Evolutionary conservation across 495 filamentous ascomycete genomes (phyloP), one percentile per base, ranked within the genome.

Genomic region (Endocarpon pusillum): DNA sequence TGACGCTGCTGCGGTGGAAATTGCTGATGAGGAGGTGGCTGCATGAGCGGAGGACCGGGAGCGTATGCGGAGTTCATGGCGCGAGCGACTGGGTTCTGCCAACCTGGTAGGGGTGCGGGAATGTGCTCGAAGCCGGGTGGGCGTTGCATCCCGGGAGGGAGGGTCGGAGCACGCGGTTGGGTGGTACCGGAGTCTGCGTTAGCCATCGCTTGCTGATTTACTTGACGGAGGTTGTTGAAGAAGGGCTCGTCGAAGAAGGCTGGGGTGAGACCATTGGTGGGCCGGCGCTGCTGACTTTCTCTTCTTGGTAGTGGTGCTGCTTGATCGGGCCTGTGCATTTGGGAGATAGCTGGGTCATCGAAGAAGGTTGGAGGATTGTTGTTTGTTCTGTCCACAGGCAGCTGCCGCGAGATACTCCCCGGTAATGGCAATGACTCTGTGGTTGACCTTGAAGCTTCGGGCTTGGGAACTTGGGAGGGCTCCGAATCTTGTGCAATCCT

Each of bases 141-240:
- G 52, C 56, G 1, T 45, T 46, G 55, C 61, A 62, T 32, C 55
- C 55, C 1, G 53, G 60, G 32, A 14, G 28, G 5, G 12, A 68
- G 54, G 11, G 62, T 62, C 27, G 64, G 65, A 21, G 65, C 64
- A 27, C 62, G 52, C 35, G 58, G 64, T 19, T 61, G 49, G 8
- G 49, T 49, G 53, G 60, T 60, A 43, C 48, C 18, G 53, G 54
- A 36, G 52, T 55, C 1, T 54, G 58, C 6, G 52, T 57, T 28
- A 57, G 50, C 14, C 51, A 54, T 10, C 53, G 50, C 21, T 58
- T 58, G 19, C 40, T 45, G 4, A 48, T 51, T 35, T 12, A 22
- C 19, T n/a, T 55, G 59, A 27, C 52, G 48, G 24, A 19, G 22
- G 15, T 34, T 36, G 16, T 27, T 21, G 38, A 57, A 59, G 1